These are phyloP conservation scores for Luffa acutangula DNA, from an alignment of 306 rosid species.

Conservation along the genomic window DNA sequence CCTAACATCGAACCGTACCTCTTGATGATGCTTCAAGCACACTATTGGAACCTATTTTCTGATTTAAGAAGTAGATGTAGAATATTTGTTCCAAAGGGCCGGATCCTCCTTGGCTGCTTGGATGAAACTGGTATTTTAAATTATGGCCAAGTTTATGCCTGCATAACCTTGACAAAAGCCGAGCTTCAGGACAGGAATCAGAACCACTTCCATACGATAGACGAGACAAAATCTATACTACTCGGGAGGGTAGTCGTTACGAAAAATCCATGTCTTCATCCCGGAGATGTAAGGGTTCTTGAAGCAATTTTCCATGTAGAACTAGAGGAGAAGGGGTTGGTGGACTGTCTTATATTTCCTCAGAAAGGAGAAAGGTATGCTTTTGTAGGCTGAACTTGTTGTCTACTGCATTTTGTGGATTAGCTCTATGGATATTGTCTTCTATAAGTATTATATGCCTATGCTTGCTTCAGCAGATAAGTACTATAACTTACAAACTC, in stretches of 20 bases:
- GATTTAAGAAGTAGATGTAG: conserved; percentile 80
- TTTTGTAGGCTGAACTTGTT: background rate
- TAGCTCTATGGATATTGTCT: background rate
- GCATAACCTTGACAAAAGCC: conserved; percentile 44
- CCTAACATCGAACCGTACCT: conserved; percentile 81
- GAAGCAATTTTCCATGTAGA: conserved; percentile 59
- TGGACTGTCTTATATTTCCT: conserved; percentile 86
- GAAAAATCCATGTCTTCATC: conserved; percentile 93
- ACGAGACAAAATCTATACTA: conserved; percentile 42
- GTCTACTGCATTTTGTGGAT: background rate
- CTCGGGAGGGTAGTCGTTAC: conserved; percentile 78
- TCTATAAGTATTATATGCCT: background rate
- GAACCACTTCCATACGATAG: conserved; percentile 42
- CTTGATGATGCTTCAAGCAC: conserved; percentile 82
- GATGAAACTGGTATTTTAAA: conserved; percentile 75
- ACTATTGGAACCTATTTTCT: conserved; percentile 46
- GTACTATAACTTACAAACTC: background rate
- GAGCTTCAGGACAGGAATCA: conserved; percentile 45
- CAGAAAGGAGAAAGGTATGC: conserved; percentile 68
- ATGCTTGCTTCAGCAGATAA: background rate
- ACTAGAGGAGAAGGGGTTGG: conserved; percentile 57
- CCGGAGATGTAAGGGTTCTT: conserved; percentile 86
- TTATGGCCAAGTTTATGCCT: conserved; percentile 74
- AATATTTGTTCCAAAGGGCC: conserved; percentile 68
- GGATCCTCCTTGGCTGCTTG: conserved; percentile 73